A percentile compares a stretch with the other conserved stretches of the same genome.
Evolutionary conservation across 306 rosid genomes (phyloP).

Genomic region (Citrullus mucosospermus): DNA sequence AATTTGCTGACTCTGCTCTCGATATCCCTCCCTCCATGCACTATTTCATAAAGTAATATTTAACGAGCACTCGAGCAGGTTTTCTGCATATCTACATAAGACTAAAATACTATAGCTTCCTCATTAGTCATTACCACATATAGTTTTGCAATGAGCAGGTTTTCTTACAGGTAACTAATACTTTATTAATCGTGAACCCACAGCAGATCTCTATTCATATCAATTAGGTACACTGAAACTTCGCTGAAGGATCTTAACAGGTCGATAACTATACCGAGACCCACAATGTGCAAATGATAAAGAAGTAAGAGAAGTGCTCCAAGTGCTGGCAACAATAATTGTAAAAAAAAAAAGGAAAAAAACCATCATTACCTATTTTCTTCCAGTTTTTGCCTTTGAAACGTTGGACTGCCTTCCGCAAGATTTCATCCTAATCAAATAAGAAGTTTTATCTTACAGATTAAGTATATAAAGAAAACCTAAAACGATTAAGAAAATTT

Average conservation of each 20-base stretch:
- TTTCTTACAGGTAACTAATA: neutral
- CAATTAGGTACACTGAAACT: neutral
- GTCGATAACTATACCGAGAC: neutral
- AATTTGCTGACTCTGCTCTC: neutral
- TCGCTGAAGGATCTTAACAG: neutral
- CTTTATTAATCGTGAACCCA: neutral
- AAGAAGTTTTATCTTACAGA: slow-evolving; percentile 6
- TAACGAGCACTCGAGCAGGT: neutral
- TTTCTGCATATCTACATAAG: neutral
- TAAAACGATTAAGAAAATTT: neutral
- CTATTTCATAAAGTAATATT: neutral
- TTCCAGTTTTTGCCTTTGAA: slow-evolving; percentile 99
- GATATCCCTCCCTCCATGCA: neutral
- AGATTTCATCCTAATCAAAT: slow-evolving; percentile 61
- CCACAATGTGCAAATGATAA: neutral
- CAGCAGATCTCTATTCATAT: neutral
- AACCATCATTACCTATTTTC: slow-evolving; percentile 58
- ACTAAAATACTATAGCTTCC: neutral
- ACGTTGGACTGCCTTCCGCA: slow-evolving; percentile 76
- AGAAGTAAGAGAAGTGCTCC: neutral
- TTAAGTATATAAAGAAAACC: neutral
- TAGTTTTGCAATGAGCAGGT: neutral
- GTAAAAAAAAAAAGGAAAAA: neutral
- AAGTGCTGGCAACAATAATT: neutral
- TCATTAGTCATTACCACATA: neutral